Evolutionary conservation across 768 basidiomycete genomes (phyloP).

Genomic region (Russula emetica): DNA sequence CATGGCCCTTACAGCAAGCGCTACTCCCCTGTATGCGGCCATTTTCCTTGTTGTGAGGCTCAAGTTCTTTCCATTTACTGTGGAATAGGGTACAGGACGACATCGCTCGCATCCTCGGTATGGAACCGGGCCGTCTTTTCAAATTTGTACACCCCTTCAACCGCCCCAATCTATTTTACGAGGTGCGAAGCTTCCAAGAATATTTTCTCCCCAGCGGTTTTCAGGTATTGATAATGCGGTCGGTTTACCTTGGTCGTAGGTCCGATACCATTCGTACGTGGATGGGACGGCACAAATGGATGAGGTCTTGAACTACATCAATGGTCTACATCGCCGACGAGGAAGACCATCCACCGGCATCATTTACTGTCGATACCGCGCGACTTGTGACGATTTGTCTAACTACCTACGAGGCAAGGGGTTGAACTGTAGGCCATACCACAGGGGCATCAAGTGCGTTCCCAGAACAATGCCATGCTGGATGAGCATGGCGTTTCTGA

Average conservation of each 20-base stretch:
- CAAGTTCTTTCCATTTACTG: constrained; percentile 7
- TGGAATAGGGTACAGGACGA: constrained; percentile 67
- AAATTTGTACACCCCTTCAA: constrained; percentile 78
- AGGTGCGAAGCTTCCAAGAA: constrained; percentile 41
- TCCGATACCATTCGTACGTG: constrained; percentile 57
- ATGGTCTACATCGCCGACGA: constrained; percentile 54
- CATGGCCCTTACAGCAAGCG: constrained; percentile 85
- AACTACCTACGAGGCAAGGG: constrained; percentile 61
- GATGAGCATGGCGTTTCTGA: background rate
- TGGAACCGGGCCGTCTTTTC: constrained; percentile 53
- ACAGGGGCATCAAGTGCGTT: constrained; percentile 59
- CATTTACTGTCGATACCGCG: constrained; percentile 69
- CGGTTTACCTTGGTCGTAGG: constrained; percentile 37
- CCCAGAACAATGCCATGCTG: constrained; percentile 18
- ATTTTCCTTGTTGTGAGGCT: background rate
- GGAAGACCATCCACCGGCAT: constrained; percentile 64
- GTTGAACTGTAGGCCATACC: constrained; percentile 65
- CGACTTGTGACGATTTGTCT: constrained; percentile 64
- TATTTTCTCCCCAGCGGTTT: background rate
- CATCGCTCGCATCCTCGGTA: constrained; percentile 61
- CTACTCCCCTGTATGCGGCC: constrained; percentile 56
- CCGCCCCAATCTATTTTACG: constrained; percentile 73
- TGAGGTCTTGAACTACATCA: constrained; percentile 64
- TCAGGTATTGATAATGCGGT: background rate
- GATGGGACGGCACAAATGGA: constrained; percentile 53